These are phyloP conservation scores for Alternaria postmessia DNA, from an alignment of 2,329 filamentous ascomycete species.

Conservation along the genomic window DNA sequence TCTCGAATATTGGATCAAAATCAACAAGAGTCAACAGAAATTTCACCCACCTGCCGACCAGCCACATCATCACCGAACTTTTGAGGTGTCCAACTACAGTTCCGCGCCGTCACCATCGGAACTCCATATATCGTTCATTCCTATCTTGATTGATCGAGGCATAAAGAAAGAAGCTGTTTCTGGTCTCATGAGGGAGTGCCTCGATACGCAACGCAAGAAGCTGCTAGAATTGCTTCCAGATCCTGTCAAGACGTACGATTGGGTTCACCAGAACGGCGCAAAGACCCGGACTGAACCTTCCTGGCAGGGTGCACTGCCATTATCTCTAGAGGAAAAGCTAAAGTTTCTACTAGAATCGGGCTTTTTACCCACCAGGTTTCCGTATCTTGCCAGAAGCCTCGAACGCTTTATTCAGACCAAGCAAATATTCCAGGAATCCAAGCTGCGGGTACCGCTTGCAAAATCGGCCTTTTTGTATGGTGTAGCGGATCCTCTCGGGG, in stretches of 20 bases:
- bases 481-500: conserved; percentile 70
- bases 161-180: conserved; percentile 57
- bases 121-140: conserved; percentile 74
- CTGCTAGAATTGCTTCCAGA: conserved; percentile 62
- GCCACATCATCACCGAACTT: conserved; percentile 64
- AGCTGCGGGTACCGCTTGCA: conserved; percentile 68
- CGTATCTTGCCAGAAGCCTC: conserved; percentile 60
- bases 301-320: conserved; percentile 40
- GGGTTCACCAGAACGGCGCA: conserved; percentile 49
- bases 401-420: conserved; percentile 60
- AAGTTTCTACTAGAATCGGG: conserved; percentile 55
- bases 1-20: conserved; percentile 68
- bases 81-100: conserved; percentile 68
- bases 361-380: conserved; percentile 62
- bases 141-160: conserved; percentile 70
- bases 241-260: conserved; percentile 62
- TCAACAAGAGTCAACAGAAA: conserved; percentile 72
- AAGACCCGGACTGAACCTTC: conserved; percentile 38
- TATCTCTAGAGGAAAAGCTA: conserved; percentile 34
- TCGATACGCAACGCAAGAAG: conserved; percentile 62
- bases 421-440: conserved; percentile 63
- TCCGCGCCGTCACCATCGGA: conserved; percentile 60
- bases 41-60: conserved; percentile 63
- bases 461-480: conserved; percentile 71
- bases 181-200: conserved; percentile 58